A percentile compares a stretch with the other conserved stretches of the same genome.
Evolutionary conservation across 495 filamentous ascomycete species (phyloP).

Genomic region (Penicillium egyptiacum): DNA sequence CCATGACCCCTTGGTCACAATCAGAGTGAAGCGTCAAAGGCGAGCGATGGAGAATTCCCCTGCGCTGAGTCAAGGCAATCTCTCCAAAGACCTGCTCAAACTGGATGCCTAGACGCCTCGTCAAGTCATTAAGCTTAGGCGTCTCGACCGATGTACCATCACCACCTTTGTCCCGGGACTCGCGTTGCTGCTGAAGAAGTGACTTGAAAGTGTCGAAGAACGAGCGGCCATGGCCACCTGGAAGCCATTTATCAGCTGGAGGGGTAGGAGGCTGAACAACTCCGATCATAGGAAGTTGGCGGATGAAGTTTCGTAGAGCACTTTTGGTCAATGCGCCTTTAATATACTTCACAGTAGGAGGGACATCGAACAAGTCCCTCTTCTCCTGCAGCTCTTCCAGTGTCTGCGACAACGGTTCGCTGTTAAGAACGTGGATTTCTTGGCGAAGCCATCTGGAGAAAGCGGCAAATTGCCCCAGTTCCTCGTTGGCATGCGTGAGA

Average conservation of each 20-base stretch:
- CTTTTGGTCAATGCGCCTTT: constrained; percentile 51
- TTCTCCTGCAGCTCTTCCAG: constrained; percentile 49
- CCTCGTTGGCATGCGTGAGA: constrained; percentile 67
- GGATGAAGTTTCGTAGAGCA: constrained; percentile 44
- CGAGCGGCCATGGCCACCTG: constrained; percentile 42
- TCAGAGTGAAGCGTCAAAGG: constrained; percentile 46
- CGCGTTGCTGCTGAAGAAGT: constrained; percentile 35
- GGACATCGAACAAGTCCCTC: constrained; percentile 46
- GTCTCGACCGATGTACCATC: constrained; percentile 32
- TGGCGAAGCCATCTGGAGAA: constrained; percentile 86
- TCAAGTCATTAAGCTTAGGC: constrained; percentile 55
- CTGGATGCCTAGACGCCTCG: constrained; percentile 50
- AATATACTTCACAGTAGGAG: constrained; percentile 52
- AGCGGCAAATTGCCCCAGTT: constrained; percentile 71
- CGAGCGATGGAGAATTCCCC: constrained; percentile 55
- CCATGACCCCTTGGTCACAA: constrained; percentile 39
- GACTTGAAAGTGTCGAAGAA: constrained; percentile 51
- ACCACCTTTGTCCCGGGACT: constrained; percentile 23
- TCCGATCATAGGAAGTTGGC: constrained; percentile 44
- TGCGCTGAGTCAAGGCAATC: constrained; percentile 58
- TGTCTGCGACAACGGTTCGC: constrained; percentile 47
- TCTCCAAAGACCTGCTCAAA: constrained; percentile 56
- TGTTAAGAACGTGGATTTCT: constrained; percentile 66
- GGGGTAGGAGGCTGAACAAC: constrained; percentile 27
- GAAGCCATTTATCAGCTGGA: constrained; percentile 37